A percentile compares a stretch with the other conserved stretches of the same genome.
Conservation (phyloP, 805 yeast species). For the Hanseniaspora pseudoguilliermondii region DNA sequence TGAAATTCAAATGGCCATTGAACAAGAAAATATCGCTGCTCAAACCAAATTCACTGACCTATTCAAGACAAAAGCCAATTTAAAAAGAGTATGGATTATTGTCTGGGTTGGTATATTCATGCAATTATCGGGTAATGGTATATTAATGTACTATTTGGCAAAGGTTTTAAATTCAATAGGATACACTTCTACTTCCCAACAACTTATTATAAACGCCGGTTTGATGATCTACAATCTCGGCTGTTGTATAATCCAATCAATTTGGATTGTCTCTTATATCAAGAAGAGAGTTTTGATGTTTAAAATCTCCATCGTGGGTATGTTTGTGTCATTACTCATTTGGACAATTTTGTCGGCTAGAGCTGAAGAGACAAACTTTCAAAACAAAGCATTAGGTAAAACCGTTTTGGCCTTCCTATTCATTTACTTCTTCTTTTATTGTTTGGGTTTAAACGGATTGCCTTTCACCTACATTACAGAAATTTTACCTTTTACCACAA, state of each 20-base stretch:
- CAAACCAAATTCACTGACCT: constrained; percentile 30
- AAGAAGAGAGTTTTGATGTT: constrained; percentile 32
- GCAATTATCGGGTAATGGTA: constrained; percentile 41
- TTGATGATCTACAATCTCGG: constrained; percentile 36
- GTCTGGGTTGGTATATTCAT: constrained; percentile 27
- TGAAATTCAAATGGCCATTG: constrained; percentile 31
- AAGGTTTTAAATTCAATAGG: constrained; percentile 42
- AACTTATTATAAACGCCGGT: constrained; percentile 39
- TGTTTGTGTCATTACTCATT: constrained; percentile 30
- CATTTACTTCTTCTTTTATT: constrained; percentile 33
- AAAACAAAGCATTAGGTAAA: constrained; percentile 30
- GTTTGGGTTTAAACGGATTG: constrained; percentile 34
- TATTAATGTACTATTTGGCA: constrained; percentile 38
- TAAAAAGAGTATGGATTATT: constrained; percentile 32
- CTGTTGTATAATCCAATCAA: constrained; percentile 24
- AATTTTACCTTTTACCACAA: constrained; percentile 26
- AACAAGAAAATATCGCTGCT: constrained; percentile 28
- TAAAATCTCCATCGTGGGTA: constrained; percentile 26
- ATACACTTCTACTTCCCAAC: constrained; percentile 33
- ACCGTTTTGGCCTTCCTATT: constrained; percentile 42
- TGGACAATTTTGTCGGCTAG: constrained; percentile 39
- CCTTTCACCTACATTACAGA: constrained; percentile 37
- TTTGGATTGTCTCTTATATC: constrained; percentile 22
- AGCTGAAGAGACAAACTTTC: constrained; percentile 32
- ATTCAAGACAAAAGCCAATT: constrained; percentile 29